Evolutionary conservation across 2,329 filamentous ascomycete species (phyloP).

Genomic region (Alternaria brassicicola): DNA sequence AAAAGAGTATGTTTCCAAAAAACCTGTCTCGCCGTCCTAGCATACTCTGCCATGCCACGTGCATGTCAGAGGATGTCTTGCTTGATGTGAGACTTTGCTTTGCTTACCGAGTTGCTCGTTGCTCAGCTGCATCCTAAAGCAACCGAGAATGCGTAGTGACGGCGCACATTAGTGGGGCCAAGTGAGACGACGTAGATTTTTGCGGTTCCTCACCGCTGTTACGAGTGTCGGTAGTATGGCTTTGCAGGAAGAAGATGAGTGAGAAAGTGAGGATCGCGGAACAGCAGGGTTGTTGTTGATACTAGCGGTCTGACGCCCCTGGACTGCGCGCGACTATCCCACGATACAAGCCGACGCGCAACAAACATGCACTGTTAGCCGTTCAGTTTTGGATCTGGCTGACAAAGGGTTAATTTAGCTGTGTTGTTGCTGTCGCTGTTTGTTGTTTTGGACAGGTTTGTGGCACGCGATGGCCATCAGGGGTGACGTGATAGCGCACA

Average conservation of each 20-base stretch:
- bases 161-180: constrained; percentile 2
- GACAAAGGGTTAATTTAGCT: neutral
- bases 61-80: neutral
- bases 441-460: constrained; percentile 10
- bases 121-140: constrained; percentile 17
- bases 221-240: neutral
- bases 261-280: neutral
- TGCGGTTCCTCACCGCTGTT: neutral
- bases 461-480: neutral
- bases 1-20: constrained; percentile 34
- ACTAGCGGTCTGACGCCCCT: neutral
- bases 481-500: constrained; percentile 1
- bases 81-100: neutral
- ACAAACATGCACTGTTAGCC: neutral
- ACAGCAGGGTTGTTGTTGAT: constrained; percentile 4
- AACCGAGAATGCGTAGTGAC: constrained; percentile 5
- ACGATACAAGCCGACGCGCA: neutral
- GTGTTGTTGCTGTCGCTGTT: neutral
- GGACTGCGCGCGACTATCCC: neutral
- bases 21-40: constrained; percentile 24
- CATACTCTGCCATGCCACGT: constrained; percentile 29
- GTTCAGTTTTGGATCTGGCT: neutral
- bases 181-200: neutral
- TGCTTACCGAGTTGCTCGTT: constrained; percentile 6
- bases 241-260: neutral